Evolutionary conservation across 371 early-diverging fungal species (phyloP).

Genomic region (Amoeboaphelidium protococcarum): DNA sequence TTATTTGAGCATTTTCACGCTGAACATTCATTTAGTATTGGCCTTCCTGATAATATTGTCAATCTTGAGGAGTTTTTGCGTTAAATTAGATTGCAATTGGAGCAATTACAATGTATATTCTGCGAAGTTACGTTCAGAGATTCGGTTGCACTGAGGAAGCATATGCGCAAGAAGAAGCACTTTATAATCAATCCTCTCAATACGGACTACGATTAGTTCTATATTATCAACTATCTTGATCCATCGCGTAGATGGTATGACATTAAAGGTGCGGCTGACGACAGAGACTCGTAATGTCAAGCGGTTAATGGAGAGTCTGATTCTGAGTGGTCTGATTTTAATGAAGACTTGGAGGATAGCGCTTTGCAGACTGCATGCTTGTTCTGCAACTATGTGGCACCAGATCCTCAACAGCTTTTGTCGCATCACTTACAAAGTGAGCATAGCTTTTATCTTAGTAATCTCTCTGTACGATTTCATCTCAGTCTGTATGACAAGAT

Average conservation of each 20-base stretch:
- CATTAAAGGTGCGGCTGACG: not conserved
- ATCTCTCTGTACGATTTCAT: not conserved
- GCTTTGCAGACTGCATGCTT: not conserved
- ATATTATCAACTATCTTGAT: not conserved
- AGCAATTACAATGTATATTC: not conserved
- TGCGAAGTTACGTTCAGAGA: not conserved
- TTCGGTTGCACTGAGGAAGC: not conserved
- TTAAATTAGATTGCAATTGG: not conserved
- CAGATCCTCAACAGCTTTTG: not conserved
- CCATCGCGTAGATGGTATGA: not conserved
- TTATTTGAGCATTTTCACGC: not conserved
- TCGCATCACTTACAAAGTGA: not conserved
- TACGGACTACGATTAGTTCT: not conserved
- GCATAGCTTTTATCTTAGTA: not conserved
- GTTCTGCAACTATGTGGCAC: not conserved
- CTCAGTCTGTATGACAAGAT: not conserved
- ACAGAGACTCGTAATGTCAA: not conserved
- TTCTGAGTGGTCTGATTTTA: not conserved
- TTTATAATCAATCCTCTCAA: not conserved
- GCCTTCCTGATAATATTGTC: not conserved
- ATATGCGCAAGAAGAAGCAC: not conserved
- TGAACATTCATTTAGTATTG: not conserved
- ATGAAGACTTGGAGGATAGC: not conserved
- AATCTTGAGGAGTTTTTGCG: not conserved
- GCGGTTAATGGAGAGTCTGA: not conserved